Evolutionary conservation across 805 yeast genomes (phyloP), one percentile per base, ranked within the genome.

Genomic region (Metschnikowia dekortorum): DNA sequence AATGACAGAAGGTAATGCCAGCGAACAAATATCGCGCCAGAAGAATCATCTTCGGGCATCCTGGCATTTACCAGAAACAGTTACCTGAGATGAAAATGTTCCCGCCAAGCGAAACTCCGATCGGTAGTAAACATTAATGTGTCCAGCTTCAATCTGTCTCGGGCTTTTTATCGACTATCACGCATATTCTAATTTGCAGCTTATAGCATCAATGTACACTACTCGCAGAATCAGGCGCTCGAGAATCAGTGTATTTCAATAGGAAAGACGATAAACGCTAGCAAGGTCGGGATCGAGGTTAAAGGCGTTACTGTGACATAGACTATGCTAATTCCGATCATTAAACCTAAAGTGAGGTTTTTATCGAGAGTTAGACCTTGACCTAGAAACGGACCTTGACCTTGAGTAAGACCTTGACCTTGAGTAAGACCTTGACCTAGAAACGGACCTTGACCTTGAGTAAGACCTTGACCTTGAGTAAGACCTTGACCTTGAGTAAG

Each of bases 401-500:
- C 61, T 35, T 26, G 56, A 51, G 33, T 9, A 22, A 30, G 31
- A 33, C 8, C 35, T 32, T 4, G 53, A 44, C 55, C 61, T 36
- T 18, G 57, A 52, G 34, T 8, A 29, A 1, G 54, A 48, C 11
- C 39, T 29, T 18, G 38, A 39, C 29, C 42, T 11, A 3, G 71
- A 65, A 31, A 59, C 50, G 1, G 68, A 60, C 37, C 43, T 28
- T 9, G 42, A 39, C n/a, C 60, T 47, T 8, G 61, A 57, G 36
- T 54, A 33, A 5, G 55, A 48, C 18, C 45, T 38, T 2, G 53
- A 43, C 57, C 61, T 35, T 26, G 56, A 51, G 33, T 9, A 22
- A 30, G 31, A 33, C 8, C 35, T 32, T 4, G 53, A 44, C 55
- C 61, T 36, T 18, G 57, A 52, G 34, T 8, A 29, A 1, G 54